Evolutionary conservation across 768 basidiomycete species (phyloP).

Genomic region (Russula sp.): DNA sequence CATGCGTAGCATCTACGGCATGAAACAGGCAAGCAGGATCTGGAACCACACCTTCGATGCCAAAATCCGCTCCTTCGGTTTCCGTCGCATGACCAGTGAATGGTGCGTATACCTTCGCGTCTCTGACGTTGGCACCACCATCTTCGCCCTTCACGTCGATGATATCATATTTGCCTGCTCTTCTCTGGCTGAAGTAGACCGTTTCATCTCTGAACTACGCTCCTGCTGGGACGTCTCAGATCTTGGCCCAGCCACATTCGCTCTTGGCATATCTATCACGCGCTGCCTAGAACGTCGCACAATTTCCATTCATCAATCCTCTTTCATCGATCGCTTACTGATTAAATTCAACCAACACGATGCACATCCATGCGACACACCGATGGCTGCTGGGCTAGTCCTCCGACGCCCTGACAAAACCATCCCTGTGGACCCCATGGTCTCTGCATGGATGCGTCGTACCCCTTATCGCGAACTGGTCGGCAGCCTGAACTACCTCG

Average conservation of each 20-base stretch:
- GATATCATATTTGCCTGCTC: background rate
- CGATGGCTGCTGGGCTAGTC: background rate
- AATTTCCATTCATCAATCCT: background rate
- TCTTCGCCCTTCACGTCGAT: background rate
- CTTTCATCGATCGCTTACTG: too few species aligned
- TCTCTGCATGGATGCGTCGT: background rate
- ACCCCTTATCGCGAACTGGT: background rate
- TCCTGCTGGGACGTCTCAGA: background rate
- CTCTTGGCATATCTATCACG: background rate
- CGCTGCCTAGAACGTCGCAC: too few species aligned
- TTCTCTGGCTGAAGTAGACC: too few species aligned
- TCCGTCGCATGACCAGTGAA: too few species aligned
- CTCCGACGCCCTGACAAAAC: background rate
- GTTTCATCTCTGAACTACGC: too few species aligned
- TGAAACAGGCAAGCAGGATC: too few species aligned
- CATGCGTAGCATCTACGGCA: too few species aligned
- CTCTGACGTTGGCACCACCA: background rate
- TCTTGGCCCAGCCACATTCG: background rate
- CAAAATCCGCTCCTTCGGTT: too few species aligned
- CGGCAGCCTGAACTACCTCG: background rate
- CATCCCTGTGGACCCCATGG: fast-evolving
- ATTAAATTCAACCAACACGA: background rate
- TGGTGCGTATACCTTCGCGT: too few species aligned
- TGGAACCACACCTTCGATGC: too few species aligned
- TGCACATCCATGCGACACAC: background rate